These are phyloP conservation scores for Salvia sclarea DNA, from an alignment of 305 asterid species.

Conservation along the genomic window DNA sequence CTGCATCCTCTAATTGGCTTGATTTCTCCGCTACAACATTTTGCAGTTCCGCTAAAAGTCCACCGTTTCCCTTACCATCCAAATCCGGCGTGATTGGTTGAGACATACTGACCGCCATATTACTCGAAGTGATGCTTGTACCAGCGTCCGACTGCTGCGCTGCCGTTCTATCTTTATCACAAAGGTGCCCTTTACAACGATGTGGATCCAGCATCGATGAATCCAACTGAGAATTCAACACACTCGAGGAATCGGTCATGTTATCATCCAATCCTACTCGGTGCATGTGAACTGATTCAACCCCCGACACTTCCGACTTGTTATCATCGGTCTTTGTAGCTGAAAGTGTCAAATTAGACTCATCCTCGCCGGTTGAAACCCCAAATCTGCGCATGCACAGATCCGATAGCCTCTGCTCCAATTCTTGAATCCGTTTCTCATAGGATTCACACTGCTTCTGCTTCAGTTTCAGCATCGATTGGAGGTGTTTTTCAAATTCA, in stretches of 20 bases:
- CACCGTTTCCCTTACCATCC: conserved; percentile 45
- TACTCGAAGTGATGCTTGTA: conserved; percentile 48
- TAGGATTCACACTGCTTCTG: conserved; percentile 84
- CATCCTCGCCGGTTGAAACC: conserved; percentile 47
- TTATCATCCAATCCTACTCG: conserved; percentile 63
- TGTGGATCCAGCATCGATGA: conserved; percentile 85
- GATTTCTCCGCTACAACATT: conserved; percentile 63
- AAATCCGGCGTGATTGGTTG: conserved; percentile 50
- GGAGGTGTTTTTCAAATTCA: conserved; percentile 78
- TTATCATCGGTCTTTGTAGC: conserved; percentile 51
- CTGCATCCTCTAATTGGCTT: conserved; percentile 54
- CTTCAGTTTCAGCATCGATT: conserved; percentile 63
- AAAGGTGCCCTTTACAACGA: conserved; percentile 50
- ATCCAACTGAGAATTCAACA: conserved; percentile 64
- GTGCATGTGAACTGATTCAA: conserved; percentile 50
- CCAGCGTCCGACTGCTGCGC: conserved; percentile 42
- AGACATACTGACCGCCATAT: conserved; percentile 71
- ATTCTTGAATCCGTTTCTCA: conserved; percentile 86
- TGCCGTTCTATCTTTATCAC: conserved; percentile 51
- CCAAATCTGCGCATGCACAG: conserved; percentile 48
- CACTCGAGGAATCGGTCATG: conserved; percentile 74
- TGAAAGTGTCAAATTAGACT: conserved; percentile 43
- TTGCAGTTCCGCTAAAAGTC: conserved; percentile 51
- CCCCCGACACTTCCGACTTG: conserved; percentile 60
- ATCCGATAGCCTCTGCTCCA: conserved; percentile 87